A percentile compares a stretch with the other conserved stretches of the same genome.
phyloP scores from a whole-genome alignment of 176 grass and related monocot species.

The Oryza brachyantha region DNA sequence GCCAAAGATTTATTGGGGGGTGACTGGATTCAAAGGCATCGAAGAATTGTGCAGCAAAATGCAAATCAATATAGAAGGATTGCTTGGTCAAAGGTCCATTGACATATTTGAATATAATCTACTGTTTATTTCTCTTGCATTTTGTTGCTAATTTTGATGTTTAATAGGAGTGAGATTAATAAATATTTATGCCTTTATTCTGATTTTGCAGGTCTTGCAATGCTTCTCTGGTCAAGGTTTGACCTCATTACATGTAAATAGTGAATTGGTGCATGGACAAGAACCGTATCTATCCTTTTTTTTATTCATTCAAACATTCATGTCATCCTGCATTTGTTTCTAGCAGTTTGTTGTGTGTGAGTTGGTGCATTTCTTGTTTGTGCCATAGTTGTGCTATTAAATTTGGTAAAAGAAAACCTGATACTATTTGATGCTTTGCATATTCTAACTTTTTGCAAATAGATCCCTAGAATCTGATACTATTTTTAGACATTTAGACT shows the following conservation, averaged over 20 bases:
- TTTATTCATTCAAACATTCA: neutral
- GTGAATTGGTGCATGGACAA: neutral
- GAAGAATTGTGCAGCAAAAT: constrained; percentile 92
- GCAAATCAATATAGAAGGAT: constrained; percentile 93
- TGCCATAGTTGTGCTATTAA: neutral
- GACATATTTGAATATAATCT: neutral
- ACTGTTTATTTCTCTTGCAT: constrained; percentile 11
- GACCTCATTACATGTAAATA: constrained; percentile 18
- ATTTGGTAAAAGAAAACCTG: neutral
- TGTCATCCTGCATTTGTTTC: neutral
- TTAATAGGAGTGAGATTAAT: neutral
- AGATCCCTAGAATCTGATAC: neutral
- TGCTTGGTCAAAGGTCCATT: constrained; percentile 87
- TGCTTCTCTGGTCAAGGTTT: constrained; percentile 68
- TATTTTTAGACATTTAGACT: neutral
- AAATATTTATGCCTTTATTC: neutral
- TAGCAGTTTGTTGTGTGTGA: neutral
- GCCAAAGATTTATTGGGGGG: constrained; percentile 93
- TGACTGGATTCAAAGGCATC: constrained; percentile 95
- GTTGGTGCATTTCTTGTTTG: neutral
- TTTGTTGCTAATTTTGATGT: neutral
- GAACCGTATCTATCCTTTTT: neutral
- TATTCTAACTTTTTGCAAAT: neutral
- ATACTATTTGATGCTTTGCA: neutral
- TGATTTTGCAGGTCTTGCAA: constrained; percentile 61